phyloP scores from a whole-genome alignment of 139 green algal genomes.

The Tetraselmis chui region DNA sequence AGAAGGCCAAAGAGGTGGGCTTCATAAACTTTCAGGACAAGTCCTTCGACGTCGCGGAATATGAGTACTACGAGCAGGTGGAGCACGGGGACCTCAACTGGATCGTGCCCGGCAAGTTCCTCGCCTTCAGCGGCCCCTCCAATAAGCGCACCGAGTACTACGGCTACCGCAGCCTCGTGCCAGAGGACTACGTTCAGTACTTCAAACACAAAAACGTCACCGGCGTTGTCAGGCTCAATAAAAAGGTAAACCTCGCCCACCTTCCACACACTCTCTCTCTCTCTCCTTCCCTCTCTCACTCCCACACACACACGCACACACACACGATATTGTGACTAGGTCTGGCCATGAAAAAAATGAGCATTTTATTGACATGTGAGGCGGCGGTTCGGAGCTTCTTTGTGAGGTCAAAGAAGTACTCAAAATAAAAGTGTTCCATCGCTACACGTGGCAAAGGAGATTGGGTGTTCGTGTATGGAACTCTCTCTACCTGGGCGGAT shows the following conservation, averaged over 20 bases:
- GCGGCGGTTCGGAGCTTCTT: too few species aligned
- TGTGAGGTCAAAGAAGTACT: too few species aligned
- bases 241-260: slow-evolving; percentile 38
- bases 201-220: slow-evolving; percentile 56
- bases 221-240: slow-evolving; percentile 82
- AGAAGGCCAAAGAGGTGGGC: slow-evolving; percentile 61
- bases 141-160: slow-evolving; percentile 53
- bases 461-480: too few species aligned
- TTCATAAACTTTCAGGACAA: slow-evolving; percentile 70
- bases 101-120: slow-evolving; percentile 87
- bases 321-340: too few species aligned
- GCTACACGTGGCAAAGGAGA: too few species aligned
- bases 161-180: slow-evolving; percentile 69
- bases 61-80: slow-evolving; percentile 90
- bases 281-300: too few species aligned
- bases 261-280: not conserved
- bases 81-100: slow-evolving; percentile 87
- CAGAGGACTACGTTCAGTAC: slow-evolving; percentile 85
- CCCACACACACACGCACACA: too few species aligned
- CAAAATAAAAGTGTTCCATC: too few species aligned
- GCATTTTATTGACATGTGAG: too few species aligned
- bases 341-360: too few species aligned
- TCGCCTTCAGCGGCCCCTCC: slow-evolving; percentile 78
- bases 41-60: slow-evolving; percentile 73
- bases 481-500: too few species aligned